Conservation (phyloP, 2,329 filamentous ascomycete genomes). For the Cadophora gregata region DNA sequence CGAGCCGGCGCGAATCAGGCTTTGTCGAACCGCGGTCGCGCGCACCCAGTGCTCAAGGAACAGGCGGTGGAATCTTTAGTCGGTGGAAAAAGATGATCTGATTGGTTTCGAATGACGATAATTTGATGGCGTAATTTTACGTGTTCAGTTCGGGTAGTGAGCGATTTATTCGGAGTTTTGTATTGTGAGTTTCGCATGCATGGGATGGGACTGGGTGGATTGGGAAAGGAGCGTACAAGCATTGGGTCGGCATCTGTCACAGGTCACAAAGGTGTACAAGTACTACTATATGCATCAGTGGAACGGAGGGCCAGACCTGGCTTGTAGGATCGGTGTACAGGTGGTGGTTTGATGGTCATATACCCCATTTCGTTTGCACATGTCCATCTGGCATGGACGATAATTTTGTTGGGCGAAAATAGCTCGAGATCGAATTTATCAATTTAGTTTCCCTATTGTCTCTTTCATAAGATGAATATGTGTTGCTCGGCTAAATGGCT, state of each 20-base stretch:
- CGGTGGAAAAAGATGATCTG: conserved; percentile 30
- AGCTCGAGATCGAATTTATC: neutral
- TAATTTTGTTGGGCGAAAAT: conserved; percentile 1
- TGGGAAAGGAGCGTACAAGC: conserved; percentile 15
- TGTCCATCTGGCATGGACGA: conserved; percentile 16
- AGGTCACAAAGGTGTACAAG: conserved; percentile 28
- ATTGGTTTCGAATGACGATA: conserved; percentile 11
- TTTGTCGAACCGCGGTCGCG: conserved; percentile 53
- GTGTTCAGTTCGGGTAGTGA: conserved; percentile 19
- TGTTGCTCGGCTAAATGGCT: too few species aligned
- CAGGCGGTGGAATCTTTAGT: conserved; percentile 58
- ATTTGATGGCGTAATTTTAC: conserved; percentile 20
- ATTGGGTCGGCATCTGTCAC: conserved; percentile 28
- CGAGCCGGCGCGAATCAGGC: conserved; percentile 38
- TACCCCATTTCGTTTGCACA: conserved; percentile 29
- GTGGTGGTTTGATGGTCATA: conserved; percentile 27
- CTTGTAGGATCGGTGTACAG: conserved; percentile 30
- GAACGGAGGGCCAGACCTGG: conserved; percentile 21
- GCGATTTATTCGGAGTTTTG: conserved; percentile 11
- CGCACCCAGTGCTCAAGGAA: conserved; percentile 64
- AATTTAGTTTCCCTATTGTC: neutral
- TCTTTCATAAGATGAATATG: neutral
- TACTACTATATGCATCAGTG: conserved; percentile 25
- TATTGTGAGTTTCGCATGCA: conserved; percentile 10
- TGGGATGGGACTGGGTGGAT: neutral